These are phyloP conservation scores for Linum trigynum DNA, from an alignment of 345 rosid species.

Conservation along the genomic window DNA sequence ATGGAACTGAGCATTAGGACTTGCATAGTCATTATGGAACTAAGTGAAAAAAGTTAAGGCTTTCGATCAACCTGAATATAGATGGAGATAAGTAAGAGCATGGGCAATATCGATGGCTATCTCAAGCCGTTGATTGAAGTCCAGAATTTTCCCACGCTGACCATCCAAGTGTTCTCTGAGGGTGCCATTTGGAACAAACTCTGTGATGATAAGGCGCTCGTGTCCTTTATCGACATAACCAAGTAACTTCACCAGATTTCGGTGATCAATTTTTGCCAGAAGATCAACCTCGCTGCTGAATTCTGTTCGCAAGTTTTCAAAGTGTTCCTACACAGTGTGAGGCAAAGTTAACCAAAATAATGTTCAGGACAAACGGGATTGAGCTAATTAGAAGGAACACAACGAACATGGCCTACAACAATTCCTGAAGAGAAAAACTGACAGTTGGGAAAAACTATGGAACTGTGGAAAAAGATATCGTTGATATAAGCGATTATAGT, in stretches of 20 bases:
- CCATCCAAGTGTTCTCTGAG: constrained; percentile 95
- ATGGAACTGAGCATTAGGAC: not conserved
- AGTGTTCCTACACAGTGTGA: constrained; percentile 45
- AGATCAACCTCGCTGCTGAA: constrained; percentile 94
- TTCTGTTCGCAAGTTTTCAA: constrained; percentile 56
- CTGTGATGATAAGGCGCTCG: constrained; percentile 89
- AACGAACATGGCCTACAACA: no score
- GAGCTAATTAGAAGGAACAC: not conserved
- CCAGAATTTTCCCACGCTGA: constrained; percentile 55
- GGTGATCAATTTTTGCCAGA: constrained; percentile 82
- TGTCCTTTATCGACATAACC: constrained; percentile 75
- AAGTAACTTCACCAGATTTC: constrained; percentile 78
- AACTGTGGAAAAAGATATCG: not conserved
- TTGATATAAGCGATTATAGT: not conserved
- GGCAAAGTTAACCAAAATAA: no score
- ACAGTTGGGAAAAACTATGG: no score
- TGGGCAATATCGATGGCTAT: constrained; percentile 91
- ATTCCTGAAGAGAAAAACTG: no score
- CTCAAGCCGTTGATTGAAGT: constrained; percentile 85
- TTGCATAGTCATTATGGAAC: no score
- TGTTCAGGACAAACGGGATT: no score
- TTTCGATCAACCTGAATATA: constrained; percentile 57
- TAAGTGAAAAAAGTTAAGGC: not conserved
- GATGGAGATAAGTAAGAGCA: constrained; percentile 86
- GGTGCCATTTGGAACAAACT: constrained; percentile 83